Evolutionary conservation across 257 asterid species (phyloP).

Genomic region (Schizonepeta tenuifolia): DNA sequence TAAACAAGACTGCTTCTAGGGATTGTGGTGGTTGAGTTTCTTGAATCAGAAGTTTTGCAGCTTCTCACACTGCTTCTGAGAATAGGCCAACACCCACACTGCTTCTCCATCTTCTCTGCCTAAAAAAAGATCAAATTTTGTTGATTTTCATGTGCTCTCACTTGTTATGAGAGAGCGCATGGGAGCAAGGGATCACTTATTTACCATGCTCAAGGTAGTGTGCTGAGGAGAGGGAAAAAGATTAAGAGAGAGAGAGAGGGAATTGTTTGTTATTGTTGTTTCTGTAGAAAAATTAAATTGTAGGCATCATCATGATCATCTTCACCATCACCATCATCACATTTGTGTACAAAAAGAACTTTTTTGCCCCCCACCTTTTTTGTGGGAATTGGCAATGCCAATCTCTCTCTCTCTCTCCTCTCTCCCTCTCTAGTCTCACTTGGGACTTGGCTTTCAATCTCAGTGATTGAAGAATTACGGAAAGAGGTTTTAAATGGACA

Average conservation of each 20-base stretch:
- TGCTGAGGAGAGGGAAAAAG: constrained; percentile 30
- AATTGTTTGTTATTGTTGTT: constrained; percentile 46
- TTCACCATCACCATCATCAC: constrained; percentile 60
- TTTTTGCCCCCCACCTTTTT: constrained; percentile 54
- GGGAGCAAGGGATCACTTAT: constrained; percentile 34
- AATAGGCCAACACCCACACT: constrained; percentile 88
- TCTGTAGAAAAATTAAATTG: constrained; percentile 53
- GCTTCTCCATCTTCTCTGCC: constrained; percentile 48
- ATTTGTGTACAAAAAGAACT: constrained; percentile 78
- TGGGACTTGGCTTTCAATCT: constrained; percentile 25
- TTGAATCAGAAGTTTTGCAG: constrained; percentile 59
- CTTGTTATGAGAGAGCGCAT: constrained; percentile 33
- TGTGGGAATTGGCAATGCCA: constrained; percentile 45
- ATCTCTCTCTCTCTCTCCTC: constrained; percentile 14
- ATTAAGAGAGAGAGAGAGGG: constrained; percentile 23
- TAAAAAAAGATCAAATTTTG: constrained; percentile 17
- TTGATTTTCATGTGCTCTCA: constrained; percentile 36
- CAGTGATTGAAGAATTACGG: constrained; percentile 34
- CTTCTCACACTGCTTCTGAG: constrained; percentile 61
- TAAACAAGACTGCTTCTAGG: constrained; percentile 87
- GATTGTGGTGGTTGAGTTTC: constrained; percentile 53
- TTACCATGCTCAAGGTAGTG: constrained; percentile 46
- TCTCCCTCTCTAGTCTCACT: too few relatives aligned
- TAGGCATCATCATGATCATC: constrained; percentile 54
- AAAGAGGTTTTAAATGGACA: constrained; percentile 27